These are phyloP conservation scores for Pyrrhoderma lamaoense DNA, from an alignment of 1,284 basidiomycete species.

Conservation along the genomic window DNA sequence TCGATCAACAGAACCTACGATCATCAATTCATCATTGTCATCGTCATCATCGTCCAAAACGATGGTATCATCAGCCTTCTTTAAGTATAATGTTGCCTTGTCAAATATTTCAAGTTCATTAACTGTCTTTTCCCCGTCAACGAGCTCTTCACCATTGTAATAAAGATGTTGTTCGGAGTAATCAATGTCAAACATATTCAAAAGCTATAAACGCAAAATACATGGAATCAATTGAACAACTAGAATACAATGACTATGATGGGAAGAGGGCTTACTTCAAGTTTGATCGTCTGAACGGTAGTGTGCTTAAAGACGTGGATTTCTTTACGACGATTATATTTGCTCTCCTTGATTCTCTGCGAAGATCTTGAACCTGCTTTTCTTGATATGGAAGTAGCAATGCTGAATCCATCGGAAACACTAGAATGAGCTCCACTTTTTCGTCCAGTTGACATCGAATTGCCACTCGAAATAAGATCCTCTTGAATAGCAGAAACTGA, in stretches of 20 bases:
- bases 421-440: background rate
- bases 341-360: constrained; percentile 53
- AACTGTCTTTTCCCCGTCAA: constrained; percentile 55
- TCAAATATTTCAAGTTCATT: constrained; percentile 53
- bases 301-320: no score
- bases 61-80: constrained; percentile 52
- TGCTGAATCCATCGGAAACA: no score
- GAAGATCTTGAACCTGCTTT: constrained; percentile 44
- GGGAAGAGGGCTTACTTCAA: no score
- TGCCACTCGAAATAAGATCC: background rate
- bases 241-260: no score
- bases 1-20: constrained; percentile 21
- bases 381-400: background rate
- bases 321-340: constrained; percentile 35
- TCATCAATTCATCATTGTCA: constrained; percentile 24
- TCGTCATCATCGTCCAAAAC: constrained; percentile 45
- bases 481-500: background rate
- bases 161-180: constrained; percentile 48
- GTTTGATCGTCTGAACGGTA: no score
- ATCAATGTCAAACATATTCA: no score
- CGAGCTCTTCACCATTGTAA: constrained; percentile 52
- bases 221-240: no score
- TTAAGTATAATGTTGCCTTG: constrained; percentile 60
- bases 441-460: background rate
- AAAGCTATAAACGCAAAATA: no score